Evolutionary conservation across 164 flowering plant genomes (phyloP).

Genomic region (Berberis vulgaris): DNA sequence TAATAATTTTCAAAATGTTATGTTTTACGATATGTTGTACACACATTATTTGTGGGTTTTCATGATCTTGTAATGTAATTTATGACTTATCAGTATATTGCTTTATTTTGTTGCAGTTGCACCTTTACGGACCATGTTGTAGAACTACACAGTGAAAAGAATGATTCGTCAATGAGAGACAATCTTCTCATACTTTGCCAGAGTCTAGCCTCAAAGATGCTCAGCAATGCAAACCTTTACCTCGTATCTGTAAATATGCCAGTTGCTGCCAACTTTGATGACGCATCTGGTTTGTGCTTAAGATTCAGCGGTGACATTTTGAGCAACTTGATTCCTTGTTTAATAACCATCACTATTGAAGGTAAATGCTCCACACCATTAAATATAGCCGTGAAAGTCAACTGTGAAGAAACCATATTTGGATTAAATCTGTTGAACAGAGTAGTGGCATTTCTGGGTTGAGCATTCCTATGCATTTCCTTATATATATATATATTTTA

Average conservation of each 20-base stretch:
- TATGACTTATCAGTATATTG: conserved; percentile 1
- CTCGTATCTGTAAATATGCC: conserved; percentile 84
- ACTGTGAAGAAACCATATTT: conserved; percentile 91
- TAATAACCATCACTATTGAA: conserved; percentile 53
- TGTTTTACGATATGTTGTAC: too few species aligned
- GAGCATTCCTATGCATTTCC: conserved; percentile 19
- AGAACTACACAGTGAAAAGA: conserved; percentile 31
- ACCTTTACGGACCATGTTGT: conserved; percentile 58
- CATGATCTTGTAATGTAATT: too few species aligned
- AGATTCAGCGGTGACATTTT: conserved; percentile 77
- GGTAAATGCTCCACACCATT: conserved; percentile 76
- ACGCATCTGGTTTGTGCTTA: conserved; percentile 74
- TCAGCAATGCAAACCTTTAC: conserved; percentile 59
- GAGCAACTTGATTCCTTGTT: conserved; percentile 66
- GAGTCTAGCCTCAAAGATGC: conserved; percentile 69
- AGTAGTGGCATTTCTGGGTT: conserved; percentile 49
- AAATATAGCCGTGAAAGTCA: conserved; percentile 51
- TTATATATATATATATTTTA: background rate
- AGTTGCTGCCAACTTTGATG: conserved; percentile 50
- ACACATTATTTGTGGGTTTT: too few species aligned
- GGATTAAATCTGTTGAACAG: conserved; percentile 85
- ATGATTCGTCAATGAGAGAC: conserved; percentile 35
- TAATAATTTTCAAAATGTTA: too few species aligned
- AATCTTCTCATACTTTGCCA: conserved; percentile 58
- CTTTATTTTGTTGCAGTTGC: conserved; percentile 41